Percentiles rank a stretch among this genome's conserved stretches.
Evolutionary conservation across 2,329 filamentous ascomycete genomes (phyloP).

Genomic region (Penicillium vulpinum): DNA sequence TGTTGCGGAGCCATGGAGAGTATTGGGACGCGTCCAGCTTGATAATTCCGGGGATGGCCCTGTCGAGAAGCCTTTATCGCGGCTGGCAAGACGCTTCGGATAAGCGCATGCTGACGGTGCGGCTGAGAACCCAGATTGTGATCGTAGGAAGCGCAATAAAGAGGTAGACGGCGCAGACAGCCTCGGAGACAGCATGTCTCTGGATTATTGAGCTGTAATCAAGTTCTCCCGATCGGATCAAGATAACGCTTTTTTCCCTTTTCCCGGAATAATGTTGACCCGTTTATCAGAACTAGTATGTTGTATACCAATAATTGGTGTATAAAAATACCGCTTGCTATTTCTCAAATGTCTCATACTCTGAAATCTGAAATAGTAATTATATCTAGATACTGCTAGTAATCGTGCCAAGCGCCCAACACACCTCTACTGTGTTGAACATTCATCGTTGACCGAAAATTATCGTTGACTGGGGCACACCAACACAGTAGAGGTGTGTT

Average conservation of each 20-base stretch:
- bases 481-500: too few relatives aligned
- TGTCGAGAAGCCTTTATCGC: conserved; percentile 18
- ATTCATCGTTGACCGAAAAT: too few relatives aligned
- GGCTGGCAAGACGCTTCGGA: conserved; percentile 14
- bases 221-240: conserved; percentile 12
- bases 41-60: conserved; percentile 21
- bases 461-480: too few relatives aligned
- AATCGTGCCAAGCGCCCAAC: too few relatives aligned
- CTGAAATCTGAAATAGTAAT: not conserved
- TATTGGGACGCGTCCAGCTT: conserved; percentile 23
- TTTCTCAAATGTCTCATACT: not conserved
- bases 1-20: conserved; percentile 22
- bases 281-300: conserved; percentile 33
- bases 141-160: conserved; percentile 71
- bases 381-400: not conserved
- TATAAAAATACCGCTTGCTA: not conserved
- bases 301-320: not conserved
- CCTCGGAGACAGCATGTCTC: conserved; percentile 44
- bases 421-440: too few relatives aligned
- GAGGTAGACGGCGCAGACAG: conserved; percentile 52
- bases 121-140: conserved; percentile 62
- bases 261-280: conserved; percentile 35
- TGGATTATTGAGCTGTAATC: conserved; percentile 8
- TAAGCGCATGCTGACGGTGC: conserved; percentile 33
- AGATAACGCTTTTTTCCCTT: conserved; percentile 19